Evolutionary conservation across 768 basidiomycete genomes (phyloP).

Genomic region (Rhizopogon salebrosus): DNA sequence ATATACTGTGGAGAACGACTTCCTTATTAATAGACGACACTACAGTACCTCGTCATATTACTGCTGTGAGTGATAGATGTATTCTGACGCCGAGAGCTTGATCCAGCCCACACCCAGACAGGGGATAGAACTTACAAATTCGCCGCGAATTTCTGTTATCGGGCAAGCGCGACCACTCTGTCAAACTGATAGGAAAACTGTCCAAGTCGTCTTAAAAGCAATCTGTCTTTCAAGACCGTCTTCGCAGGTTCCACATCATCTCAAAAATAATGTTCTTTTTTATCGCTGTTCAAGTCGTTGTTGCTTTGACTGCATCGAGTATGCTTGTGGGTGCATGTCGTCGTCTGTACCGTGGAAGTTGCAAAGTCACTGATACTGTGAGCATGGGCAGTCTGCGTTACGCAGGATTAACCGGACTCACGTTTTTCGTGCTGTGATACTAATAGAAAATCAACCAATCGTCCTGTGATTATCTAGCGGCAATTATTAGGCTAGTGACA

Average conservation of each 20-base stretch:
- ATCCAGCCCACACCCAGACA: too few relatives aligned
- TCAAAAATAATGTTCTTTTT: not conserved
- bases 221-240: not conserved
- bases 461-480: too few relatives aligned
- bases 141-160: not conserved
- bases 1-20: too few relatives aligned
- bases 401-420: not conserved
- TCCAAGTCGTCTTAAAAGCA: not conserved
- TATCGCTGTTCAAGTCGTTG: not conserved
- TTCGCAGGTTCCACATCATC: not conserved
- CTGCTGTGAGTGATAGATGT: too few relatives aligned
- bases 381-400: not conserved
- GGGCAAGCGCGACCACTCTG: not conserved
- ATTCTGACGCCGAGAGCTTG: too few relatives aligned
- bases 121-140: too few relatives aligned
- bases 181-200: not conserved
- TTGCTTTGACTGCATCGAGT: not conserved
- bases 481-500: too few relatives aligned
- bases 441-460: too few relatives aligned
- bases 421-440: not conserved
- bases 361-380: not conserved
- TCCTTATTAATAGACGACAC: too few relatives aligned
- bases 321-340: not conserved
- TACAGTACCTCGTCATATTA: too few relatives aligned
- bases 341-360: rapidly evolving